Evolutionary conservation across 352 stramenopile species (phyloP).

Genomic region (Phytophthora boehmeriae): DNA sequence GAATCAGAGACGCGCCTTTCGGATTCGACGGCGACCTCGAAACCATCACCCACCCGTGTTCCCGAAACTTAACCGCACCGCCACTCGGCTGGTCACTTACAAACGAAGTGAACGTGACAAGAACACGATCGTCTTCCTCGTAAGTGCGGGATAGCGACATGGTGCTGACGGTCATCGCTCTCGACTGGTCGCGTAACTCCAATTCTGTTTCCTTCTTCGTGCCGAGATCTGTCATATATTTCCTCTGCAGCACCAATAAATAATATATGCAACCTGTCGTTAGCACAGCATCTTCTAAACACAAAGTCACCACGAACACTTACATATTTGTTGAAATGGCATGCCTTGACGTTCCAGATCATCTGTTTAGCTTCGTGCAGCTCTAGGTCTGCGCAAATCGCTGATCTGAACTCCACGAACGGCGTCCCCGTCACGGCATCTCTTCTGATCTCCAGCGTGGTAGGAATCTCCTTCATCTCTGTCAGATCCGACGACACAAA

Average conservation of each 20-base stretch:
- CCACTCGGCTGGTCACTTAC: conserved; percentile 17
- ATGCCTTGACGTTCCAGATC: conserved; percentile 11
- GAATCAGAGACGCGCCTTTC: conserved; percentile 10
- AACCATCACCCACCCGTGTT: conserved; percentile 21
- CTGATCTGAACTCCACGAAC: conserved; percentile 21
- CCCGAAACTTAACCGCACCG: conserved; percentile 13
- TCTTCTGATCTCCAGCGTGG: conserved; percentile 12
- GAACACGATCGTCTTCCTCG: conserved; percentile 13
- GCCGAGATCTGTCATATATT: conserved; percentile 27
- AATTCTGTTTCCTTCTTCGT: conserved; percentile 24
- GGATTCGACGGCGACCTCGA: conserved; percentile 5
- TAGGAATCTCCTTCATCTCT: conserved; percentile 3
- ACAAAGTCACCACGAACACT: conserved; percentile 3
- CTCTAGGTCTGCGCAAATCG: conserved; percentile 5
- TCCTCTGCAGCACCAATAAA: conserved; percentile 16
- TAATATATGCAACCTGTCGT: too few relatives aligned
- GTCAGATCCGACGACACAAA: neutral
- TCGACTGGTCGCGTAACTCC: conserved; percentile 20
- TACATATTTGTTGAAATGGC: conserved; percentile 20
- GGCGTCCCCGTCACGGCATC: conserved; percentile 15
- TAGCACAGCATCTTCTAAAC: neutral
- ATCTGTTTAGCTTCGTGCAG: conserved; percentile 1
- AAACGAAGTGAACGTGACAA: conserved; percentile 17
- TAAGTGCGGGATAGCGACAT: conserved; percentile 20
- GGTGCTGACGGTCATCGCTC: conserved; percentile 8